Evolutionary conservation across 305 asterid species (phyloP).

Genomic region (Fraxinus paxiana): DNA sequence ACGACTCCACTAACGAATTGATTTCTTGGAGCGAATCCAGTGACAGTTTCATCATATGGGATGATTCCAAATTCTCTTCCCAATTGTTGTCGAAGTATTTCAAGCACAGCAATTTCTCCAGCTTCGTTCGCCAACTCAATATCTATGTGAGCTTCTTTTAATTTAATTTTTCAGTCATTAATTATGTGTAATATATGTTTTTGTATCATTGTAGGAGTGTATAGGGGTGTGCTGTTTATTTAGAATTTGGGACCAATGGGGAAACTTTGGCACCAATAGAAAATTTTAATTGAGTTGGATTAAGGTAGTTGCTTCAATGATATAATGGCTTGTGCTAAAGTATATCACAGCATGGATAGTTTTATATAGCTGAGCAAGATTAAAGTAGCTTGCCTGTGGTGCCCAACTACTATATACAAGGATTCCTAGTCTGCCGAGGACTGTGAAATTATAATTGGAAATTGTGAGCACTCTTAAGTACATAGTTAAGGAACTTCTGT

Average conservation of each 20-base stretch:
- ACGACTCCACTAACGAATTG: conserved; percentile 67
- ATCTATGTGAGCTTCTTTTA: conserved; percentile 62
- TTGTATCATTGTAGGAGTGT: background rate
- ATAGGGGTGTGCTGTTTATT: background rate
- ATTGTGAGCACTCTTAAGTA: background rate
- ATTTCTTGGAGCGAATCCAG: conserved; percentile 70
- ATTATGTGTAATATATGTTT: background rate
- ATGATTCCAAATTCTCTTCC: conserved; percentile 56
- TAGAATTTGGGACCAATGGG: background rate
- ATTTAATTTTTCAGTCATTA: background rate
- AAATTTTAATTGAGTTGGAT: background rate
- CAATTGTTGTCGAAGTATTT: conserved; percentile 77
- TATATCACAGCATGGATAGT: background rate
- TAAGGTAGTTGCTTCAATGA: background rate
- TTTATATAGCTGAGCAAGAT: background rate
- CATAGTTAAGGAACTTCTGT: background rate
- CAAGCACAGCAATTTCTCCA: conserved; percentile 87
- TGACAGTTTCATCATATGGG: conserved; percentile 72
- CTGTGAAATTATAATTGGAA: background rate
- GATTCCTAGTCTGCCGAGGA: background rate
- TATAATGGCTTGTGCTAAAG: background rate
- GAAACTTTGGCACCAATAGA: background rate
- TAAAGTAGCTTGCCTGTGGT: background rate
- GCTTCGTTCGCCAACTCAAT: conserved; percentile 88
- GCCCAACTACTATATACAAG: background rate